These are phyloP conservation scores for Polygonum maritimum DNA, from an alignment of 148 eudicot genomes.

Conservation along the genomic window DNA sequence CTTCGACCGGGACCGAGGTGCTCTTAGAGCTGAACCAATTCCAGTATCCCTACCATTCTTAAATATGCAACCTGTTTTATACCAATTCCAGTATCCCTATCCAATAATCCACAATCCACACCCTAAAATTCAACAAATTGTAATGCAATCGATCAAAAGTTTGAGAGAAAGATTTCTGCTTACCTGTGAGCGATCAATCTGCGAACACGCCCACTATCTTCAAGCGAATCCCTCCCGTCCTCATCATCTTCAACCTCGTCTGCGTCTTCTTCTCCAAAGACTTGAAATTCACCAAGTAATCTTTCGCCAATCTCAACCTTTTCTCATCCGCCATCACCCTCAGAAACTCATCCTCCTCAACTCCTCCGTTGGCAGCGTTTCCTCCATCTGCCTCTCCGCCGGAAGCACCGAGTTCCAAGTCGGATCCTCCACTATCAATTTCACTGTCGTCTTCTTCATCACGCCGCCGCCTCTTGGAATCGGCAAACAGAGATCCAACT, in stretches of 20 bases:
- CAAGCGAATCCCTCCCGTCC: conserved; percentile 72
- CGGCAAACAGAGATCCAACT: too few relatives aligned
- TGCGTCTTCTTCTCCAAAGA: too few relatives aligned
- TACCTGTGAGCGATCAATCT: conserved; percentile 69
- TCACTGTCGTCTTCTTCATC: conserved; percentile 19
- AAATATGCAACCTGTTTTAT: too few relatives aligned
- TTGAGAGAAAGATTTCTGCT: neutral
- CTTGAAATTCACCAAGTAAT: too few relatives aligned
- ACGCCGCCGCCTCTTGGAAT: neutral
- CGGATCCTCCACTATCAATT: conserved; percentile 23
- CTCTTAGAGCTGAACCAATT: too few relatives aligned
- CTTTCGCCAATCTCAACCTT: conserved; percentile 18
- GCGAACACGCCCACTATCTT: conserved; percentile 74
- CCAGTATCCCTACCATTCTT: too few relatives aligned
- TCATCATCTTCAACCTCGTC: too few relatives aligned
- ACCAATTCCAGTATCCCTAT: too few relatives aligned
- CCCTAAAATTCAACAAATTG: neutral
- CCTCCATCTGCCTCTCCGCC: neutral
- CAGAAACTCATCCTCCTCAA: conserved; percentile 23
- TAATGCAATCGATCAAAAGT: neutral
- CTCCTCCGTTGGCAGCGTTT: neutral
- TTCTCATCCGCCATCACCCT: conserved; percentile 27
- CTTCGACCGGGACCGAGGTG: too few relatives aligned
- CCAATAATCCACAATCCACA: too few relatives aligned
- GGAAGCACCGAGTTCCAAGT: conserved; percentile 10